These are phyloP conservation scores for Talaromyces sp. DNA, from an alignment of 2,329 filamentous ascomycete species.

Conservation along the genomic window DNA sequence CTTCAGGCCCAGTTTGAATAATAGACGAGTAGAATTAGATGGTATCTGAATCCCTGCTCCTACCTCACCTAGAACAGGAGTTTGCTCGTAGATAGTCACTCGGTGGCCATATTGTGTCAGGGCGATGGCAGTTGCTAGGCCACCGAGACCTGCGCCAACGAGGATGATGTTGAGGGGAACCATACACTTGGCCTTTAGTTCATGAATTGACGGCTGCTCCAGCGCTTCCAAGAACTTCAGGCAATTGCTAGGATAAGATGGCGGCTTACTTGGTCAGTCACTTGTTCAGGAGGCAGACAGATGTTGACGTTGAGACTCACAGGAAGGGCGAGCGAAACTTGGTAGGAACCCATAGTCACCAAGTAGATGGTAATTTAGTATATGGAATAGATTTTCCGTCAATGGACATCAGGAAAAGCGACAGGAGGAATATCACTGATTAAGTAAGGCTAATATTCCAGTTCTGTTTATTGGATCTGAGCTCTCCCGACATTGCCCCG, in stretches of 20 bases:
- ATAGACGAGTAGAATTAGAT: constrained; percentile 28
- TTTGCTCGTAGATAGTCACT: not conserved
- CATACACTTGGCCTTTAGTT: not conserved
- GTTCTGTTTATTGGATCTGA: not conserved
- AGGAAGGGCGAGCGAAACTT: not conserved
- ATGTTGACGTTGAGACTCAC: not conserved
- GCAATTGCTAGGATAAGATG: not conserved
- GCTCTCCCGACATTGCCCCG: not conserved
- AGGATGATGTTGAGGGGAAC: not conserved
- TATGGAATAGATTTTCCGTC: not conserved
- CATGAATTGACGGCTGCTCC: not conserved
- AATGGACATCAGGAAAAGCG: not conserved
- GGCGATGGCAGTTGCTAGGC: not conserved
- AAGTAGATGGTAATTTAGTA: not conserved
- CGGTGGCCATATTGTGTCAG: not conserved
- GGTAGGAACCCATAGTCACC: not conserved
- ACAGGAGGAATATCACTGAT: not conserved
- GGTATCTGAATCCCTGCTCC: constrained; percentile 34
- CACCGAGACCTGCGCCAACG: not conserved
- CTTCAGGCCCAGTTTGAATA: constrained; percentile 26
- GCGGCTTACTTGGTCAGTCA: not conserved
- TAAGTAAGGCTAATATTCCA: not conserved
- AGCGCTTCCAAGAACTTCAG: not conserved
- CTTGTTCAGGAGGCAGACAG: not conserved
- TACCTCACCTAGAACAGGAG: constrained; percentile 20